Conservation (phyloP, 768 basidiomycete genomes). For the Sporobolomyces roseus region DNA sequence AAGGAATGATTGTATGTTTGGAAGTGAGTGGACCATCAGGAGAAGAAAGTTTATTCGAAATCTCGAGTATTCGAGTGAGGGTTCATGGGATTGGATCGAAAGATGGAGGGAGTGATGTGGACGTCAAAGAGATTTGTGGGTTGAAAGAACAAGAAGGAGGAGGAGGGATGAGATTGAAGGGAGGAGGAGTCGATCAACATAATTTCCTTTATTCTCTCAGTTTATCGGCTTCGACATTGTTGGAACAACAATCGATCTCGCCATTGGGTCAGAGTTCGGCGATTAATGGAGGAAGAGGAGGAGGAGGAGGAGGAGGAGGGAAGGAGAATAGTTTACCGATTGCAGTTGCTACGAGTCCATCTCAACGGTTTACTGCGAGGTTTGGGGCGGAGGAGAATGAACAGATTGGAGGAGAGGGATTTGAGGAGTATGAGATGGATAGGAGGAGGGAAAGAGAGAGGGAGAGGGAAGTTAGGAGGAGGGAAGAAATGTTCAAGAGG, state of each 20-base stretch:
- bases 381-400: constrained; percentile 7
- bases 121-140: background rate
- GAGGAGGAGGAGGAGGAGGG: background rate
- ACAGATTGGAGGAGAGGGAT: background rate
- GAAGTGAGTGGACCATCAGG: too few relatives aligned
- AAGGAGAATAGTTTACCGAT: constrained; percentile 16
- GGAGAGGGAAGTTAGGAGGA: constrained; percentile 32
- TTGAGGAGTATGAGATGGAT: background rate
- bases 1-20: too few relatives aligned
- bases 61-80: too few relatives aligned
- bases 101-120: constrained; percentile 15
- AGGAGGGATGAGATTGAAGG: constrained; percentile 10
- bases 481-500: constrained; percentile 13
- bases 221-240: too few relatives aligned
- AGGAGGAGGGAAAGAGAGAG: constrained; percentile 12
- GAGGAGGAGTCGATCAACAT: constrained; percentile 21
- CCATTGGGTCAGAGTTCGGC: too few relatives aligned
- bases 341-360: constrained; percentile 19
- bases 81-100: too few relatives aligned
- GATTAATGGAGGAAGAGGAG: too few relatives aligned
- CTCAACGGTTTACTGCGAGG: constrained; percentile 27
- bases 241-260: too few relatives aligned
- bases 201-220: too few relatives aligned
- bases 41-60: too few relatives aligned
- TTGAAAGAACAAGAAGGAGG: too few relatives aligned